Evolutionary conservation across 2,329 filamentous ascomycete genomes (phyloP).

Genomic region (Calycina herbarum): DNA sequence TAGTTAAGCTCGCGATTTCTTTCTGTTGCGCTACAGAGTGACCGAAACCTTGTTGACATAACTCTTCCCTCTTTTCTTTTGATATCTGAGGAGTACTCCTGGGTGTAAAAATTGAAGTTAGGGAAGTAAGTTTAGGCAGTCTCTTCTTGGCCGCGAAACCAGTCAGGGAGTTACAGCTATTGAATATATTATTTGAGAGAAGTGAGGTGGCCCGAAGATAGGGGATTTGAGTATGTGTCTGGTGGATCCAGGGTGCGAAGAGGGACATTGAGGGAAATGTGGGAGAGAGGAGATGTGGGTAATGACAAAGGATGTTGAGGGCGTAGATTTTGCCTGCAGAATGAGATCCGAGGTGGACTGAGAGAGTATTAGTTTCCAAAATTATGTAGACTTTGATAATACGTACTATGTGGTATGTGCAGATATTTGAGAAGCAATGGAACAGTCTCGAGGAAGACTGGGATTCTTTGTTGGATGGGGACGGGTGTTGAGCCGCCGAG

Average conservation of each 20-base stretch:
- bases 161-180: constrained; percentile 36
- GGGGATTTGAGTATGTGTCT: constrained; percentile 24
- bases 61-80: constrained; percentile 17
- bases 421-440: constrained; percentile 42
- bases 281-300: constrained; percentile 38
- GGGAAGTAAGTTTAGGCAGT: background rate
- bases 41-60: constrained; percentile 24
- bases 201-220: constrained; percentile 19
- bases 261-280: constrained; percentile 35
- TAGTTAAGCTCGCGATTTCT: constrained; percentile 19
- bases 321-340: constrained; percentile 45
- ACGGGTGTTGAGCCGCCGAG: constrained; percentile 46
- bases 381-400: no score
- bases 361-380: no score
- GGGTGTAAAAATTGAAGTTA: constrained; percentile 17
- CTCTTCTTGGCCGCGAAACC: constrained; percentile 31
- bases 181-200: constrained; percentile 35
- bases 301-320: constrained; percentile 36
- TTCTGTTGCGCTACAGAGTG: constrained; percentile 18
- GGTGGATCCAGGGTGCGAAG: constrained; percentile 43
- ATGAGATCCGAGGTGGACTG: constrained; percentile 42
- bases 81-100: constrained; percentile 4
- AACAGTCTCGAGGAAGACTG: constrained; percentile 44
- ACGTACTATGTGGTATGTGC: constrained; percentile 28
- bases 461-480: constrained; percentile 38